A percentile compares a stretch with the other conserved stretches of the same genome.
These are phyloP conservation scores for Rhodosorus marinus DNA, from an alignment of 23 red algal species.

Conservation along the genomic window DNA sequence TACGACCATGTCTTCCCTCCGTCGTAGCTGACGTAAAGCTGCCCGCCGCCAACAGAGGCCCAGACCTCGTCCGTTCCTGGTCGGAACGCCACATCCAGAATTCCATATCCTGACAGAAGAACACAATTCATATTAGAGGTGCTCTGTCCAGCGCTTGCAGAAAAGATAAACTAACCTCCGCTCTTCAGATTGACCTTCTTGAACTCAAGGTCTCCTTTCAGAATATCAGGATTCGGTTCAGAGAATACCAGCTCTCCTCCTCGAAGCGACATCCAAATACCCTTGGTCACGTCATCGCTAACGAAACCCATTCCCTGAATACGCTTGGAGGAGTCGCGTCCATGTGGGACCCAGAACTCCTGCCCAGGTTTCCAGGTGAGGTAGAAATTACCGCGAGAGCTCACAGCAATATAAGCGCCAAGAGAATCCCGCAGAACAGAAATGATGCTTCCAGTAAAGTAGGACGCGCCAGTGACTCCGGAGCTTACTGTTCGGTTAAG, in stretches of 20 bases:
- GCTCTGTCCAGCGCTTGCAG: too few relatives aligned
- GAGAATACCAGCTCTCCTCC: constrained; percentile 67
- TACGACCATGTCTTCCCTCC: constrained; percentile 62
- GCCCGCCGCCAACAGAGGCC: constrained; percentile 80
- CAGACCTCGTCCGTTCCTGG: constrained; percentile 49
- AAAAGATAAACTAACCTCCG: too few relatives aligned
- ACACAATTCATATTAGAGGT: too few relatives aligned
- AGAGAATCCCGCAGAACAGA: constrained; percentile 53
- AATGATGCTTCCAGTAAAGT: constrained; percentile 86
- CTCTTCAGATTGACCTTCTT: constrained; percentile 73
- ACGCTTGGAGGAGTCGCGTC: constrained; percentile 45
- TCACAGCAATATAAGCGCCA: constrained; percentile 73
- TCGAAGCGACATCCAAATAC: constrained; percentile 73
- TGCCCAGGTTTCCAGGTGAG: constrained; percentile 86
- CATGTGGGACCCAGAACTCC: constrained; percentile 96
- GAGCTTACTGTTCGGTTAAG: constrained; percentile 79
- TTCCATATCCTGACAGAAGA: too few relatives aligned
- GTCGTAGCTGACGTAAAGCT: constrained; percentile 41
- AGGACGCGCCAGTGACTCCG: constrained; percentile 72
- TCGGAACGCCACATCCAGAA: constrained; percentile 69
- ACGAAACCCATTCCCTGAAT: constrained; percentile 95
- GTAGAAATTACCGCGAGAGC: constrained; percentile 94
- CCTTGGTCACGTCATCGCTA: constrained; percentile 50
- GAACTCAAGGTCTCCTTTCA: constrained; percentile 44
- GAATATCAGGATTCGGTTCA: constrained; percentile 25